These are phyloP conservation scores for Mycena kentingensis DNA, from an alignment of 768 basidiomycete genomes.

Conservation along the genomic window DNA sequence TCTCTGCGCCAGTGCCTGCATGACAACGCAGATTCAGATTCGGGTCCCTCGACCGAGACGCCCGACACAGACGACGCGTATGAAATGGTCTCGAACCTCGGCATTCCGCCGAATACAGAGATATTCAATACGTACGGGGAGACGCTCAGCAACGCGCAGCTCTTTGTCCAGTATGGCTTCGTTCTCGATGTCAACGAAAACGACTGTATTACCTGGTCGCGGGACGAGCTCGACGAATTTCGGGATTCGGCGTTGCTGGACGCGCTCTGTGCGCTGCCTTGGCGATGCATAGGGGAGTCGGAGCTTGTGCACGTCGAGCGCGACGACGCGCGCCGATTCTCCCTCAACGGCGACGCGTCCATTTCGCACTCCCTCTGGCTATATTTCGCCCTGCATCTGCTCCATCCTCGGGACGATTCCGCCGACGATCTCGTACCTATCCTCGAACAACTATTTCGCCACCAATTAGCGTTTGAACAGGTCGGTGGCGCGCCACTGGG, in stretches of 20 bases:
- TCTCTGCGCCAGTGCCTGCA: slow-evolving; percentile 69
- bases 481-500: slow-evolving; percentile 11
- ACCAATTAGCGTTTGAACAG: slow-evolving; percentile 18
- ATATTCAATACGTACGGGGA: slow-evolving; percentile 83
- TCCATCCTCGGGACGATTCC: slow-evolving; percentile 5
- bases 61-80: slow-evolving; percentile 41
- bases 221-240: slow-evolving; percentile 31
- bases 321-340: slow-evolving; percentile 30
- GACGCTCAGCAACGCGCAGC: slow-evolving; percentile 60
- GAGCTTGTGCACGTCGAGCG: slow-evolving; percentile 22
- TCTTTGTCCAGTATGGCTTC: slow-evolving; percentile 75
- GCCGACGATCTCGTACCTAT: background rate
- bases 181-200: slow-evolving; percentile 70
- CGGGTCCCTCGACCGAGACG: slow-evolving; percentile 7
- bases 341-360: slow-evolving; percentile 52
- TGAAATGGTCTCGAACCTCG: slow-evolving; percentile 67
- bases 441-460: slow-evolving; percentile 8
- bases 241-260: slow-evolving; percentile 3
- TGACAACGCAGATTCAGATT: slow-evolving; percentile 39
- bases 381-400: slow-evolving; percentile 36
- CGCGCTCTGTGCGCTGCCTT: slow-evolving; percentile 12
- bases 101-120: slow-evolving; percentile 53
- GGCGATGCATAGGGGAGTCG: slow-evolving; percentile 24
- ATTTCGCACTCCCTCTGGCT: slow-evolving; percentile 55
- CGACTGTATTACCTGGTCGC: slow-evolving; percentile 53